phyloP scores from a whole-genome alignment of 345 rosid genomes.

The Gossypium thurberi region DNA sequence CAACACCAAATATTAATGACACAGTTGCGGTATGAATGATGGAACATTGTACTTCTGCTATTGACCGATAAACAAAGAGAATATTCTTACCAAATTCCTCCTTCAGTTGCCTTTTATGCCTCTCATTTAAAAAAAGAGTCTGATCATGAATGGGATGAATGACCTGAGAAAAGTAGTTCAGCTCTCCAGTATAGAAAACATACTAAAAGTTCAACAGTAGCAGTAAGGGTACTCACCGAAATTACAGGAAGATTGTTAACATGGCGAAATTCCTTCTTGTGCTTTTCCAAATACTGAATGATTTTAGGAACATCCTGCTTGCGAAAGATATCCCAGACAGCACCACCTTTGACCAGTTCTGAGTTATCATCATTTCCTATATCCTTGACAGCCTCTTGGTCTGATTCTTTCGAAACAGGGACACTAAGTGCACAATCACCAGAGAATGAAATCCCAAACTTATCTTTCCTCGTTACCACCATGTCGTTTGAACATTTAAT shows the following conservation, averaged over 20 bases:
- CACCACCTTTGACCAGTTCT: slow-evolving; percentile 30
- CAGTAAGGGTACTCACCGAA: slow-evolving; percentile 28
- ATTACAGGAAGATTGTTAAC: slow-evolving; percentile 28
- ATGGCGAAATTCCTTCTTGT: slow-evolving; percentile 35
- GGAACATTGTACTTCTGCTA: not conserved
- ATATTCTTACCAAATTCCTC: slow-evolving; percentile 45
- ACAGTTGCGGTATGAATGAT: not conserved
- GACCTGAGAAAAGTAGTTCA: slow-evolving; percentile 25
- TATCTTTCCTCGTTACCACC: not conserved
- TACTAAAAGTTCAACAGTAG: not conserved
- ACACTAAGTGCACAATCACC: not conserved
- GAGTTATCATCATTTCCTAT: not conserved
- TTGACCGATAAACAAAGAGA: not conserved
- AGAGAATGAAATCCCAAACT: not conserved
- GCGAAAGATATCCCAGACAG: slow-evolving; percentile 57
- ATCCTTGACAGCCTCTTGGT: not conserved
- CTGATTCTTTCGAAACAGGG: not conserved
- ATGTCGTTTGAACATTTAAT: not conserved
- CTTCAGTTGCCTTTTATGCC: slow-evolving; percentile 48
- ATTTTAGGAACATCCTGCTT: slow-evolving; percentile 50
- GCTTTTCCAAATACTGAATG: slow-evolving; percentile 34
- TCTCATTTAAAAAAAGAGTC: slow-evolving; percentile 39
- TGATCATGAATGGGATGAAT: slow-evolving; percentile 57
- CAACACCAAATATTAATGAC: slow-evolving; percentile 1
- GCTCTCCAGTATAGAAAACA: not conserved